phyloP scores from a whole-genome alignment of 2,329 filamentous ascomycete genomes.

The Talaromyces verruculosus region DNA sequence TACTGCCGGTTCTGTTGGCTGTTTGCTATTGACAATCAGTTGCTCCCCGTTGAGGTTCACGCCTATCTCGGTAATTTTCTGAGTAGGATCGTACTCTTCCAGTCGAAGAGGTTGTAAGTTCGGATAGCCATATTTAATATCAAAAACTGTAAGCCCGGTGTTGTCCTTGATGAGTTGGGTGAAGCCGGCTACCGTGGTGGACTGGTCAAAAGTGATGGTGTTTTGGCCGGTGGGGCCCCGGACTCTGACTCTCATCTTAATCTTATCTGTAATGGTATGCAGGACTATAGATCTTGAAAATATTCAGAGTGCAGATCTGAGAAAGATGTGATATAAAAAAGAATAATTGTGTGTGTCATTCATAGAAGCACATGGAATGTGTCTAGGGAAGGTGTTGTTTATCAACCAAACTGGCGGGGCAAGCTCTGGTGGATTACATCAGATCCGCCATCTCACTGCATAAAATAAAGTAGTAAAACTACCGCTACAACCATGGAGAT shows the following conservation, averaged over 20 bases:
- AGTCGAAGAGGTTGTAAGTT: constrained; percentile 65
- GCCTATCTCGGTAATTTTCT: constrained; percentile 56
- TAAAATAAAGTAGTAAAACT: too few relatives aligned
- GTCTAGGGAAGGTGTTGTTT: neutral
- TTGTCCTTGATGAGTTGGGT: constrained; percentile 51
- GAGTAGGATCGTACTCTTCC: constrained; percentile 52
- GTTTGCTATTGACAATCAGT: constrained; percentile 59
- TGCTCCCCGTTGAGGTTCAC: constrained; percentile 67
- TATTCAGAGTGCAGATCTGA: too few relatives aligned
- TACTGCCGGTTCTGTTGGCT: constrained; percentile 6
- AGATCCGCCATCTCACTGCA: neutral
- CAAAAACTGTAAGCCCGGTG: constrained; percentile 66
- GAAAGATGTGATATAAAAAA: neutral
- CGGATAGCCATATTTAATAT: constrained; percentile 83
- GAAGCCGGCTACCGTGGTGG: constrained; percentile 54
- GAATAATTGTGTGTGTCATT: neutral
- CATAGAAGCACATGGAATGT: neutral
- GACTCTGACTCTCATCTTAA: constrained; percentile 69
- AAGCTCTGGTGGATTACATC: constrained; percentile 9
- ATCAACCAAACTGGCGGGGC: constrained; percentile 12
- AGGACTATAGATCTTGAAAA: neutral
- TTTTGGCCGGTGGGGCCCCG: constrained; percentile 72
- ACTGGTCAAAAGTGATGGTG: constrained; percentile 66
- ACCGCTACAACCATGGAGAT: too few relatives aligned
- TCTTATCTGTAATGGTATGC: too few relatives aligned